These are phyloP conservation scores for Iris macrosiphon DNA, from an alignment of 106 monocot species.

Conservation along the genomic window DNA sequence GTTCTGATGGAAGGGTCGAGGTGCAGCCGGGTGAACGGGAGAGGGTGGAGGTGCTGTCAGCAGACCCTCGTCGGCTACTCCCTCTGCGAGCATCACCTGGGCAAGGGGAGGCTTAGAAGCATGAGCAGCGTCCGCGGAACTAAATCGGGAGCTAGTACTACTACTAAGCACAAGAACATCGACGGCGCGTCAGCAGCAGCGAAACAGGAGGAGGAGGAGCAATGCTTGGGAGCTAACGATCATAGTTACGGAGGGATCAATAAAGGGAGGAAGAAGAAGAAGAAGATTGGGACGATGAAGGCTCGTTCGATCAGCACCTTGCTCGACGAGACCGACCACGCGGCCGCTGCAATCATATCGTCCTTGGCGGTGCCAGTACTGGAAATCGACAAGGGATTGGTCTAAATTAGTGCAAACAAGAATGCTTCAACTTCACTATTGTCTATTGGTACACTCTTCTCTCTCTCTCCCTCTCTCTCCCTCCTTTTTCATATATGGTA, in stretches of 20 bases:
- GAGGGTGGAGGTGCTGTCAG: slow-evolving; percentile 90
- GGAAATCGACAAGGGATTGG: too few relatives aligned
- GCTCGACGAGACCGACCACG: slow-evolving; percentile 29
- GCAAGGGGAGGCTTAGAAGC: slow-evolving; percentile 75
- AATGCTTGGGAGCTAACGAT: too few relatives aligned
- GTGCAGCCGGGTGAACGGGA: slow-evolving; percentile 90
- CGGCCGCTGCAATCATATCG: too few relatives aligned
- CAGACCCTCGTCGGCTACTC: slow-evolving; percentile 81
- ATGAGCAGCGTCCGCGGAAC: slow-evolving; percentile 22
- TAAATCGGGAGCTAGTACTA: not conserved
- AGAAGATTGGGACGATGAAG: slow-evolving; percentile 61
- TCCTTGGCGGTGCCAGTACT: too few relatives aligned
- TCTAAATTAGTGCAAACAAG: too few relatives aligned
- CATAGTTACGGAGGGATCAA: not conserved
- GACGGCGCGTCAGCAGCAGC: too few relatives aligned
- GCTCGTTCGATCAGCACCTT: slow-evolving; percentile 64
- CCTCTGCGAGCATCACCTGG: slow-evolving; percentile 89
- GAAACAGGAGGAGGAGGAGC: not conserved
- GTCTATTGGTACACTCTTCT: too few relatives aligned
- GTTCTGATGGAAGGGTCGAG: slow-evolving; percentile 73
- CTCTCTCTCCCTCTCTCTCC: too few relatives aligned
- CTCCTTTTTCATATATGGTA: too few relatives aligned
- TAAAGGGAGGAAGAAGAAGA: slow-evolving; percentile 15
- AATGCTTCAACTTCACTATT: too few relatives aligned
- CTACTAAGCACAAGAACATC: too few relatives aligned